Evolutionary conservation across 2,329 filamentous ascomycete genomes (phyloP).

Genomic region (Escovopsis sp.): DNA sequence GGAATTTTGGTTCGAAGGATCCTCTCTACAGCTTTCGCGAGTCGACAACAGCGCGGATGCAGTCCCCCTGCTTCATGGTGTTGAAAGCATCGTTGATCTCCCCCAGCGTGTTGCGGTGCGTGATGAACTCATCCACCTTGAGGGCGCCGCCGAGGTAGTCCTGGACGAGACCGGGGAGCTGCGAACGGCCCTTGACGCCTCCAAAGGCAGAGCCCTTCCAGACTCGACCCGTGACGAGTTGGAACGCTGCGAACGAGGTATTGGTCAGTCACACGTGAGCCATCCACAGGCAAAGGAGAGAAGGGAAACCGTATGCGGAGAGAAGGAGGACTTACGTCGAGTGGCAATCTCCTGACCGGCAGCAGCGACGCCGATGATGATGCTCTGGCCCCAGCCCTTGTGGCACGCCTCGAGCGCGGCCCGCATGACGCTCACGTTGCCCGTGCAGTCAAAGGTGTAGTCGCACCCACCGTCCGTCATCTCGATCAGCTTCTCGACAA

Average conservation of each 20-base stretch:
- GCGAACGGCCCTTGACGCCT: slow-evolving; percentile 91
- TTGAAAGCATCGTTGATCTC: slow-evolving; percentile 86
- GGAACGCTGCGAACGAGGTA: slow-evolving; percentile 54
- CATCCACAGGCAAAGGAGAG: too few relatives aligned
- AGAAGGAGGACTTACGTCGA: slow-evolving; percentile 56
- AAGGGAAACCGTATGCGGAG: too few relatives aligned
- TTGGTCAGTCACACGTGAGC: background rate
- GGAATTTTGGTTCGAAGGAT: too few relatives aligned
- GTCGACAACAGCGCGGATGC: slow-evolving; percentile 84
- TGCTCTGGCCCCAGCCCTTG: slow-evolving; percentile 98
- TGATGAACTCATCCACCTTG: slow-evolving; percentile 99
- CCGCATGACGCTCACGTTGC: slow-evolving; percentile 91
- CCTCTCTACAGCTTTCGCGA: slow-evolving; percentile 28
- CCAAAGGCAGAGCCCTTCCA: slow-evolving; percentile 98
- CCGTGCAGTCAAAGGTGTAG: slow-evolving; percentile 98
- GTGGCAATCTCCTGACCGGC: slow-evolving; percentile 93
- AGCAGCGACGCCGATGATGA: slow-evolving; percentile 93
- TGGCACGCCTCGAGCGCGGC: slow-evolving; percentile 94
- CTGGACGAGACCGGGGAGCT: slow-evolving; percentile 72
- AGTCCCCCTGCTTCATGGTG: slow-evolving; percentile 91
- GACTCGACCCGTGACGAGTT: slow-evolving; percentile 91
- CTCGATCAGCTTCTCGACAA: slow-evolving; percentile 87
- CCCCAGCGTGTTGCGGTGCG: slow-evolving; percentile 69
- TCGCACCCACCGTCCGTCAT: slow-evolving; percentile 97
- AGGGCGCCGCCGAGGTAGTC: slow-evolving; percentile 83